Conservation (phyloP, 148 eudicot genomes). For the Cornus florida region DNA sequence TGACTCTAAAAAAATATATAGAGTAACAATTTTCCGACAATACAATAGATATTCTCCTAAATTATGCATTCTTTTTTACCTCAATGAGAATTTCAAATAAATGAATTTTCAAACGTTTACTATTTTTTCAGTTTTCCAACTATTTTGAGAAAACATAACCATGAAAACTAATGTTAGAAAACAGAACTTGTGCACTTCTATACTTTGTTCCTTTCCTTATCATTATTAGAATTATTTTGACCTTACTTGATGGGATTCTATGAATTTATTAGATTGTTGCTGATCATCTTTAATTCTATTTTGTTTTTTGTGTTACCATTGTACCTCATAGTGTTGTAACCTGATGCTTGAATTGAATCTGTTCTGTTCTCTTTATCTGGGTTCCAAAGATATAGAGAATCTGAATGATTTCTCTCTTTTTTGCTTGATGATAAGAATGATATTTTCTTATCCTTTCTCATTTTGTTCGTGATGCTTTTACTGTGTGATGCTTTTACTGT, state of each 20-base stretch:
- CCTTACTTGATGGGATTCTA: background rate
- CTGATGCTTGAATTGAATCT: conserved; percentile 8
- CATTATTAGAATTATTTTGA: too few species aligned
- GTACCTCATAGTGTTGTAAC: background rate
- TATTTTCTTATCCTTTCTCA: conserved; percentile 1
- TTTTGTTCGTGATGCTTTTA: conserved; percentile 1
- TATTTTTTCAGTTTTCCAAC: too few species aligned
- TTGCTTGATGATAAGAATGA: conserved; percentile 8
- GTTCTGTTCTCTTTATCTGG: conserved; percentile 3
- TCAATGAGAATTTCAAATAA: too few species aligned
- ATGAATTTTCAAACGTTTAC: too few species aligned
- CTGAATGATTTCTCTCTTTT: conserved; percentile 22
- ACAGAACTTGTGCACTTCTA: too few species aligned
- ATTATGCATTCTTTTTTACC: too few species aligned
- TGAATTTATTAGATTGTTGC: background rate
- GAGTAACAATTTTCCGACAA: too few species aligned
- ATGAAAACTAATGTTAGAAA: too few species aligned
- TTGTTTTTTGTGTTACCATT: background rate
- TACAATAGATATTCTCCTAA: too few species aligned
- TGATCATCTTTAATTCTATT: background rate
- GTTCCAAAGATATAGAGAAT: conserved; percentile 28
- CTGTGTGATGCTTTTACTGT: background rate
- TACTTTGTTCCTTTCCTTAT: too few species aligned
- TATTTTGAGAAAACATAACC: too few species aligned
- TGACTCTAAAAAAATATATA: too few species aligned